Conservation (phyloP, 2,329 filamentous ascomycete genomes). For the Aschersonia sp. region DNA sequence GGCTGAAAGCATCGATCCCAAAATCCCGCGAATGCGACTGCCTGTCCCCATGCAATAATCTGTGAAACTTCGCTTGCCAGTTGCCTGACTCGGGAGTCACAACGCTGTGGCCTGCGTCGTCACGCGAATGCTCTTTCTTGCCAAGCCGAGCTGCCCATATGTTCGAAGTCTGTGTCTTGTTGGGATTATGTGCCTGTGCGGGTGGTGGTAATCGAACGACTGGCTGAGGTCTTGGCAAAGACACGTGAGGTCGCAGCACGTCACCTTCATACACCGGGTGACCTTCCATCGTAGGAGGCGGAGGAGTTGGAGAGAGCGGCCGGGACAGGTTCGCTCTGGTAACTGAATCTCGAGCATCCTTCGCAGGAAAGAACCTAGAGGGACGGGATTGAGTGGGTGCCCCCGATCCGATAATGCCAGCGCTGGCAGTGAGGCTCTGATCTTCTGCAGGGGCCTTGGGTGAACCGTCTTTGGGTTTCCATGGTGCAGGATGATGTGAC, state of each 20-base stretch:
- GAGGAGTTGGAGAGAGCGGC: slow-evolving; percentile 50
- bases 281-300: slow-evolving; percentile 54
- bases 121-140: slow-evolving; percentile 15
- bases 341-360: slow-evolving; percentile 30
- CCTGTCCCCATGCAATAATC: slow-evolving; percentile 56
- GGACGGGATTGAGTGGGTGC: slow-evolving; percentile 30
- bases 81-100: slow-evolving; percentile 21
- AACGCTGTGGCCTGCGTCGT: slow-evolving; percentile 8
- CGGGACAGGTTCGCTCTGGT: slow-evolving; percentile 23
- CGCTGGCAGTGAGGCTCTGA: slow-evolving; percentile 7
- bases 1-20: slow-evolving; percentile 53
- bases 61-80: slow-evolving; percentile 80
- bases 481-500: slow-evolving; percentile 12
- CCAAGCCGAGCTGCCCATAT: slow-evolving; percentile 21
- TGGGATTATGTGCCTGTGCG: slow-evolving; percentile 9
- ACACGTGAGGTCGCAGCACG: slow-evolving; percentile 49
- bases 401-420: slow-evolving; percentile 15
- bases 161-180: slow-evolving; percentile 13
- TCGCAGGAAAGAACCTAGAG: slow-evolving; percentile 49
- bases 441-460: slow-evolving; percentile 9
- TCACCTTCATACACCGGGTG: slow-evolving; percentile 64
- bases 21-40: slow-evolving; percentile 42
- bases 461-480: slow-evolving; percentile 17
- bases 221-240: slow-evolving; percentile 54
- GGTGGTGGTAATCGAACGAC: slow-evolving; percentile 69